A percentile compares a stretch with the other conserved stretches of the same genome.
Evolutionary conservation across 345 rosid species (phyloP).

Genomic region (Populus nigra): DNA sequence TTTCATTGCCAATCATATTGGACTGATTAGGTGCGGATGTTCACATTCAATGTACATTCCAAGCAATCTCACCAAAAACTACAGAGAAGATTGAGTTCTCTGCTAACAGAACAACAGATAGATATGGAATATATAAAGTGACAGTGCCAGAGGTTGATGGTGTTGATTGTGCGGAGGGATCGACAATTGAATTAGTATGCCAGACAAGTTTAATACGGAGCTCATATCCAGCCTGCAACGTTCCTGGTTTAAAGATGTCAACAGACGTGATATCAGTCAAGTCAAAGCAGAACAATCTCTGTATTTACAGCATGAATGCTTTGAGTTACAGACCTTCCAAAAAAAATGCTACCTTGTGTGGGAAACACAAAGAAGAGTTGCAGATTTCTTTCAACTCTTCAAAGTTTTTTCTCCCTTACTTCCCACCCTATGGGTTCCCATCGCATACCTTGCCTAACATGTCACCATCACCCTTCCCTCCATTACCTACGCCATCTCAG

Average conservation of each 20-base stretch:
- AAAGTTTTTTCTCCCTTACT: constrained; percentile 53
- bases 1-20: not conserved
- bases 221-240: constrained; percentile 42
- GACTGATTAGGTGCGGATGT: constrained; percentile 60
- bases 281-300: constrained; percentile 70
- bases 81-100: constrained; percentile 64
- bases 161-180: constrained; percentile 68
- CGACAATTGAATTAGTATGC: constrained; percentile 55
- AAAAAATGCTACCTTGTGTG: constrained; percentile 54
- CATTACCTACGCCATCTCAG: constrained; percentile 2
- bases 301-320: constrained; percentile 77
- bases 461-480: constrained; percentile 21
- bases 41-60: constrained; percentile 65
- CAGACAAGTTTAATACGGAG: constrained; percentile 49
- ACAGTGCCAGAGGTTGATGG: constrained; percentile 79
- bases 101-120: constrained; percentile 69
- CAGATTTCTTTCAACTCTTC: constrained; percentile 42
- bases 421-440: constrained; percentile 53
- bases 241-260: constrained; percentile 52
- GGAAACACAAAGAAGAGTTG: constrained; percentile 28
- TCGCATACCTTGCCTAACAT: constrained; percentile 45
- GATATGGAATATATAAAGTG: constrained; percentile 62
- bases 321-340: constrained; percentile 62
- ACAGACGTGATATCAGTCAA: constrained; percentile 65
- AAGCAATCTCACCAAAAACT: constrained; percentile 62